A percentile compares a stretch with the other conserved stretches of the same genome.
Evolutionary conservation across 176 grass and related monocot genomes (phyloP).

Genomic region (Oryza punctata): DNA sequence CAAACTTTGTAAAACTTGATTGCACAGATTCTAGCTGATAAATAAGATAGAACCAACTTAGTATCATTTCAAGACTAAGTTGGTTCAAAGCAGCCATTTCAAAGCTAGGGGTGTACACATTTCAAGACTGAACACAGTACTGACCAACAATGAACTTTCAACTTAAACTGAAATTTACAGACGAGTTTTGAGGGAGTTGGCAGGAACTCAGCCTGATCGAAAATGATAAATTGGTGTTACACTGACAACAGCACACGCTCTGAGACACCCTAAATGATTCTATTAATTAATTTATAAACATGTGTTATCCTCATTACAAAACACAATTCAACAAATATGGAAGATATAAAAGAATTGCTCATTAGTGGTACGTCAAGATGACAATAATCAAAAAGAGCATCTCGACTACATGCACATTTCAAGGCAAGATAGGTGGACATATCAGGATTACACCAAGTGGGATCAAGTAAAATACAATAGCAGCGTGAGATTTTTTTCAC

Average conservation of each 20-base stretch:
- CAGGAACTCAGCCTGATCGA: not conserved
- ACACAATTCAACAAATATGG: slow-evolving; percentile 1
- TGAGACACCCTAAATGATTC: not conserved
- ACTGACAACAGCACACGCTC: not conserved
- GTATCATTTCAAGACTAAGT: too few species aligned
- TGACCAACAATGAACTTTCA: not conserved
- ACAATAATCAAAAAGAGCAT: not conserved
- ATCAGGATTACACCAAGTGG: not conserved
- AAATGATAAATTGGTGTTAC: not conserved
- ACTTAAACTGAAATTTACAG: not conserved
- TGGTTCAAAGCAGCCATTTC: too few species aligned
- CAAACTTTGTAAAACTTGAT: too few species aligned
- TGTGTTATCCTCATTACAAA: slow-evolving; percentile 6
- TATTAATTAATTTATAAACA: slow-evolving; percentile 27
- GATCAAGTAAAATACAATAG: not conserved
- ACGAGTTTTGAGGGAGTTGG: not conserved
- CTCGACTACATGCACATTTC: slow-evolving; percentile 16
- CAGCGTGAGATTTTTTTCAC: slow-evolving; percentile 3
- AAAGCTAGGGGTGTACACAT: not conserved
- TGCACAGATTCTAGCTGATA: too few species aligned
- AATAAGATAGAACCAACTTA: too few species aligned
- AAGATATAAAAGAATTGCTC: slow-evolving; percentile 46
- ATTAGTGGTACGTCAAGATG: slow-evolving; percentile 2
- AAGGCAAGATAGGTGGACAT: not conserved
- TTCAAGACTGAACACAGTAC: not conserved